Evolutionary conservation across 176 grass and related monocot species (phyloP).

Genomic region (Leersia perrieri): DNA sequence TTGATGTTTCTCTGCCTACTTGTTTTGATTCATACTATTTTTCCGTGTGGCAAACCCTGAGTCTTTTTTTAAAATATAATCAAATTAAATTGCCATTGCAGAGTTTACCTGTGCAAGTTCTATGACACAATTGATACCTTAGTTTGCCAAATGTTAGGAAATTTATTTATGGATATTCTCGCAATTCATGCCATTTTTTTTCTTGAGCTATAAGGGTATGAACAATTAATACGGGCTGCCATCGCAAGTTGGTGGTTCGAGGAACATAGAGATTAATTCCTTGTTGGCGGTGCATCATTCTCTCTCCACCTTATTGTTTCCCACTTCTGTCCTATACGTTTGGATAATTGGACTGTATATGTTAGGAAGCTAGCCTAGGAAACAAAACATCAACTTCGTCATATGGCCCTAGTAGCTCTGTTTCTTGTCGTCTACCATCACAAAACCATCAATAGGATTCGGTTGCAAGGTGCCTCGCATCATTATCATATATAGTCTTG

Average conservation of each 20-base stretch:
- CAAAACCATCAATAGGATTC: background rate
- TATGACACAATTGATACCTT: background rate
- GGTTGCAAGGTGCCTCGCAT: background rate
- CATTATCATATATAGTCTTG: background rate
- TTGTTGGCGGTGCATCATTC: background rate
- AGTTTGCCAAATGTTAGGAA: background rate
- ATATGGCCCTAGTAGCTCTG: background rate
- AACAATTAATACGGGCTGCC: background rate
- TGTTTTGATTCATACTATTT: background rate
- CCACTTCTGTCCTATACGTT: background rate
- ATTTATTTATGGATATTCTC: background rate
- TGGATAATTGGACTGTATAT: background rate
- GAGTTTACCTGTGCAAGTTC: background rate
- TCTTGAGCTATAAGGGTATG: background rate
- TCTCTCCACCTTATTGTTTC: background rate
- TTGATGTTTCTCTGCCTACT: too few relatives aligned
- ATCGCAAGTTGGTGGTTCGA: background rate
- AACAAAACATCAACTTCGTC: background rate
- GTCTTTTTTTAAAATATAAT: background rate
- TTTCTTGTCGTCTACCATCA: background rate
- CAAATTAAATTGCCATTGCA: background rate
- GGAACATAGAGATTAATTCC: background rate
- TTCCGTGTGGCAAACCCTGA: background rate
- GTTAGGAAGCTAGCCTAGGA: background rate
- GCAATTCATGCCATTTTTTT: background rate